Conservation (phyloP, 116 monocot genomes). For the Zostera marina region DNA sequence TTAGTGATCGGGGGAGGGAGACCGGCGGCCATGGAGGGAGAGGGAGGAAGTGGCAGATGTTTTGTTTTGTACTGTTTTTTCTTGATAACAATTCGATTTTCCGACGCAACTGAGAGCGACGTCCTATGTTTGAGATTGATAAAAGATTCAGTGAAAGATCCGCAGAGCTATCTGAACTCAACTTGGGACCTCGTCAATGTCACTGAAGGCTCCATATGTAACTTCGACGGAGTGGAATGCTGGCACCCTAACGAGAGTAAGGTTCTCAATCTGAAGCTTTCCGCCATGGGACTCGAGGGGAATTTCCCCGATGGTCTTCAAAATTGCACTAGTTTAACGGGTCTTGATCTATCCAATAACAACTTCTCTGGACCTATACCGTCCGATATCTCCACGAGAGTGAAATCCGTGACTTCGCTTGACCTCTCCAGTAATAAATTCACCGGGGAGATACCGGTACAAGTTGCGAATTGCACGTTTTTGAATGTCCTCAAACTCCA, state of each 20-base stretch:
- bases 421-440: slow-evolving; percentile 73
- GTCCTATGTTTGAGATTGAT: slow-evolving; percentile 41
- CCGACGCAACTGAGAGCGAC: slow-evolving; percentile 26
- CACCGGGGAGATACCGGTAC: slow-evolving; percentile 34
- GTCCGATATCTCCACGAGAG: slow-evolving; percentile 27
- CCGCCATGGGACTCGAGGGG: slow-evolving; percentile 51
- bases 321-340: slow-evolving; percentile 51
- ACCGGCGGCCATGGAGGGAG: no score
- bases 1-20: no score
- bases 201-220: slow-evolving; percentile 47
- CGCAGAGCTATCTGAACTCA: slow-evolving; percentile 14
- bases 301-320: slow-evolving; percentile 44
- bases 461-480: slow-evolving; percentile 27
- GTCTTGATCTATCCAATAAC: slow-evolving; percentile 58
- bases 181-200: slow-evolving; percentile 33
- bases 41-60: no score
- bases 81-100: no score
- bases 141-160: slow-evolving; percentile 38
- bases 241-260: slow-evolving; percentile 73
- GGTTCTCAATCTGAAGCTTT: slow-evolving; percentile 45
- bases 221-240: slow-evolving; percentile 62
- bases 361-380: slow-evolving; percentile 52
- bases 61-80: no score
- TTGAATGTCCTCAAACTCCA: slow-evolving; percentile 47
- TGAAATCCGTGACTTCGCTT: slow-evolving; percentile 36